Base-by-base conservation (phyloP, 352 stramenopile species). In the Aphanomyces stellatus region DNA sequence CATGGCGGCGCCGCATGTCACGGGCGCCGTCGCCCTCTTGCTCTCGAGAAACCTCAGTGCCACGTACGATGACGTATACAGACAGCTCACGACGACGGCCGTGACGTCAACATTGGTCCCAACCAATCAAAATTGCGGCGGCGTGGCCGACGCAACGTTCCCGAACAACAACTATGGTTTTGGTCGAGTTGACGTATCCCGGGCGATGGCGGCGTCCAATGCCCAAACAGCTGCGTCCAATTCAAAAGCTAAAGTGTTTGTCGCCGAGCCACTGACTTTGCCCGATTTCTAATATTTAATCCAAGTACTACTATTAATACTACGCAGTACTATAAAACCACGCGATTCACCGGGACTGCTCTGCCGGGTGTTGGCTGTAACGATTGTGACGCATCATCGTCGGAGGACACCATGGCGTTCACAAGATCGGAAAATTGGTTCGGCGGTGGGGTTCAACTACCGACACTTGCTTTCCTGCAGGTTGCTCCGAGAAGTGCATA, bases 1-100 rank as follows among this genome's bases (percentile, higher is more conserved):
- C 43, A 85, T 88, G 79, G 78, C 79, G 34, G 53, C 77, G 0
- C 79, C 79, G 24, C 78, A 86, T 31, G 62, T 87, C 2, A 69
- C 72, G 0, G 79, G 79, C 17, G 74, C 72, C 15, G 77, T 82
- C 6, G 79, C 79, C n/a, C 64, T 87, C 60, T 37, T 74, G 53
- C 53, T 87, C 15, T 66, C 65, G n/a, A 62, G 81, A 13, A 73
- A 51, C 15, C 74, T 78, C 48, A 62, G 74, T 22, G 68, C 72
- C 27, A 72, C 46, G 59, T 76, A 65, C 42, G 51, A 55, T 5
- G 15, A 72, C 25, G 69, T 87, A 46, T 74, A 76, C 42, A 69
- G 74, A 6, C 11, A 72, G 35, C 57, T 87, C 51, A 70, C 51
- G 30, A 53, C 24, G 4, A 72, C 51, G 7, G 62, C 51, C 5